These are phyloP conservation scores for Suhomyces prunicola DNA, from an alignment of 805 yeast species.

Conservation along the genomic window DNA sequence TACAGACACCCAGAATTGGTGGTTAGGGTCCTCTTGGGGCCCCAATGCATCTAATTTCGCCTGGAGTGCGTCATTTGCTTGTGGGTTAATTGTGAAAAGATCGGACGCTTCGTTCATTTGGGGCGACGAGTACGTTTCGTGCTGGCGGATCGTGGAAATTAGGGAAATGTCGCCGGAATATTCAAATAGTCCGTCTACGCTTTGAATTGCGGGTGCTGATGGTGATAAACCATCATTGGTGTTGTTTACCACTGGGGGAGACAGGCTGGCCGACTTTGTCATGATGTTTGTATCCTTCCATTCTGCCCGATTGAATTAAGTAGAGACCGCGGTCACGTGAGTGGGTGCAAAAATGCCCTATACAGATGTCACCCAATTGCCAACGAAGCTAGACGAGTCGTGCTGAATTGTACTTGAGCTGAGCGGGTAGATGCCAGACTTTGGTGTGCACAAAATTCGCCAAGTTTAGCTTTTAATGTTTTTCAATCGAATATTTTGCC, in stretches of 20 bases:
- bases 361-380: too few relatives aligned
- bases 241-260: neutral
- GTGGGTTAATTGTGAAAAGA: constrained; percentile 14
- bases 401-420: too few relatives aligned
- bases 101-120: constrained; percentile 27
- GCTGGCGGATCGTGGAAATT: constrained; percentile 23
- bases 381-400: too few relatives aligned
- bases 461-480: too few relatives aligned
- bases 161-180: constrained; percentile 19
- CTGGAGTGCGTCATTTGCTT: constrained; percentile 1
- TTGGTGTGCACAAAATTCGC: too few relatives aligned
- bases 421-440: too few relatives aligned
- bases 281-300: neutral
- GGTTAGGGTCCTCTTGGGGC: constrained; percentile 3
- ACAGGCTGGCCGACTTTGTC: neutral
- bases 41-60: neutral
- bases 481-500: too few relatives aligned
- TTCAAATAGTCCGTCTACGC: neutral
- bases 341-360: neutral
- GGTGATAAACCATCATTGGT: neutral
- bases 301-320: neutral
- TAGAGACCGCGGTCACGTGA: neutral
- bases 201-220: neutral
- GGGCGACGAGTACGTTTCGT: constrained; percentile 22
- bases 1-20: constrained; percentile 18